Conservation (phyloP, 2,329 filamentous ascomycete species). For the Ascochyta rabiei region DNA sequence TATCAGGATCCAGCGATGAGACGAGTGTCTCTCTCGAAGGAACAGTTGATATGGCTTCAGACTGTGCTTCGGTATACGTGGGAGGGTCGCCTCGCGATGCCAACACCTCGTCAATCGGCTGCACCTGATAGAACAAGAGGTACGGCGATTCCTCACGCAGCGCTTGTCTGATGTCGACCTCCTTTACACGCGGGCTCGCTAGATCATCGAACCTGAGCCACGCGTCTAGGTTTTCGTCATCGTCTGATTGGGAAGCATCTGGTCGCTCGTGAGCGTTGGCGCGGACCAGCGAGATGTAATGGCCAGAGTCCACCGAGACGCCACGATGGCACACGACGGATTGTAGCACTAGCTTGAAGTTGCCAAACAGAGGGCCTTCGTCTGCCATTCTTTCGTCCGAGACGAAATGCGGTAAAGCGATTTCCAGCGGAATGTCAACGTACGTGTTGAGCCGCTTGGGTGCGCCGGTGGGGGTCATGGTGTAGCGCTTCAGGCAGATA, state of each 20-base stretch:
- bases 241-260: slow-evolving; percentile 53
- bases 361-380: slow-evolving; percentile 73
- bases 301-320: slow-evolving; percentile 81
- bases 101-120: slow-evolving; percentile 79
- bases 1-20: slow-evolving; percentile 23
- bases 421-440: slow-evolving; percentile 89
- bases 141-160: slow-evolving; percentile 90
- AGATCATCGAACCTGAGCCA: slow-evolving; percentile 97
- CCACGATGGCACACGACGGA: slow-evolving; percentile 93
- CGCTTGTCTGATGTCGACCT: slow-evolving; percentile 78
- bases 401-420: slow-evolving; percentile 85
- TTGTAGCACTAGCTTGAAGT: slow-evolving; percentile 91
- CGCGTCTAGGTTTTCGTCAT: slow-evolving; percentile 48
- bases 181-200: slow-evolving; percentile 70
- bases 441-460: slow-evolving; percentile 77
- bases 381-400: slow-evolving; percentile 74
- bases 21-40: slow-evolving; percentile 40
- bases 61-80: slow-evolving; percentile 47
- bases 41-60: slow-evolving; percentile 24
- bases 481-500: slow-evolving; percentile 91
- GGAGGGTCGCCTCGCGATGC: slow-evolving; percentile 48
- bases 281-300: slow-evolving; percentile 86
- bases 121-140: slow-evolving; percentile 91
- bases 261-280: slow-evolving; percentile 58
- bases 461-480: slow-evolving; percentile 70